Evolutionary conservation across 805 yeast species (phyloP).

Genomic region (Cyberlindnera americana): DNA sequence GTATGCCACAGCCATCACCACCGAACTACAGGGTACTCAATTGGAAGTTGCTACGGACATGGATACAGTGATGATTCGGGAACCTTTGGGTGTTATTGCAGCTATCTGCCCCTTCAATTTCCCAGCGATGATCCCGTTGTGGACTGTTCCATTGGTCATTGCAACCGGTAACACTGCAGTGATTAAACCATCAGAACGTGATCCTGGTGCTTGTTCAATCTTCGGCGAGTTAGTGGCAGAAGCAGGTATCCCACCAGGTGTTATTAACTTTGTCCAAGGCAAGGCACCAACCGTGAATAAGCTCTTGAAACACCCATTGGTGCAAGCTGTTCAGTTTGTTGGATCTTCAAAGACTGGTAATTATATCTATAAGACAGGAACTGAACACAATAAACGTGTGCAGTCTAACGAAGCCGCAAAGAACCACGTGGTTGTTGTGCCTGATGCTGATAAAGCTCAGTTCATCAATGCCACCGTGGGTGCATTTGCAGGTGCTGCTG

Average conservation of each 20-base stretch:
- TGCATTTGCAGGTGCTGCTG: conserved; percentile 82
- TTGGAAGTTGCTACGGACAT: conserved; percentile 68
- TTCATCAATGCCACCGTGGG: conserved; percentile 65
- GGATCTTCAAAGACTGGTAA: conserved; percentile 76
- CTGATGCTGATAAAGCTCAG: conserved; percentile 65
- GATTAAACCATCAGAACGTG: conserved; percentile 67
- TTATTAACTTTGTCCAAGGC: conserved; percentile 68
- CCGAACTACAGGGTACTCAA: conserved; percentile 58
- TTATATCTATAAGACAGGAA: conserved; percentile 64
- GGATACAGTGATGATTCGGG: conserved; percentile 72
- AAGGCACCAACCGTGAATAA: conserved; percentile 68
- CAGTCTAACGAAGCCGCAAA: conserved; percentile 78
- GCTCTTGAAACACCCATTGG: conserved; percentile 62
- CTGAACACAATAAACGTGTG: conserved; percentile 69
- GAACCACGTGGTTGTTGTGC: conserved; percentile 68
- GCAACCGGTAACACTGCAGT: conserved; percentile 74
- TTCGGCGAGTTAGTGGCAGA: conserved; percentile 63
- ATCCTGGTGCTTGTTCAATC: conserved; percentile 74
- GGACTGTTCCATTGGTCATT: conserved; percentile 52
- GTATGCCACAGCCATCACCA: conserved; percentile 63
- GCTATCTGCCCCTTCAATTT: conserved; percentile 81
- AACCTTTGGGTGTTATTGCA: conserved; percentile 70
- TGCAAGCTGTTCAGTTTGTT: conserved; percentile 72
- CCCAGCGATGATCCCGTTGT: conserved; percentile 74
- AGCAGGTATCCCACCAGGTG: conserved; percentile 75